Evolutionary conservation across 768 basidiomycete species (phyloP).

Genomic region (Leucosporidium scottii): DNA sequence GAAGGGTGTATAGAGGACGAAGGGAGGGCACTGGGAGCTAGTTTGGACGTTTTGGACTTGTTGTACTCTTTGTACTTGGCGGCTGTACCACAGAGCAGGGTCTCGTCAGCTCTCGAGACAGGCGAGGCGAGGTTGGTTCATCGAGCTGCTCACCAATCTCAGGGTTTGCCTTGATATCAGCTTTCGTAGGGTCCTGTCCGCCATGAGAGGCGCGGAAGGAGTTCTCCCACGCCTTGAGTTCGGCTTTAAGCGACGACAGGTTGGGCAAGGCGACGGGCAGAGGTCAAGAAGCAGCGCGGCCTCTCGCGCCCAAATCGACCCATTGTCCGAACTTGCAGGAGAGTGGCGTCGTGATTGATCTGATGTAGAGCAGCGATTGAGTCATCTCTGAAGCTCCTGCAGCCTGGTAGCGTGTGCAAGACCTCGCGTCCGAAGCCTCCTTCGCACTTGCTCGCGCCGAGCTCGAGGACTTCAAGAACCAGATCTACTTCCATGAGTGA

Average conservation of each 20-base stretch:
- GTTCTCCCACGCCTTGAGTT: conserved; percentile 45
- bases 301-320: no score
- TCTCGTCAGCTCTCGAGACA: neutral
- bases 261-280: neutral
- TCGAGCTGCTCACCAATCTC: conserved; percentile 41
- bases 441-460: no score
- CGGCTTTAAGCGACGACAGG: conserved; percentile 39
- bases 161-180: conserved; percentile 43
- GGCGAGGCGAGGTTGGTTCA: neutral
- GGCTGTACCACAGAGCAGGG: conserved; percentile 12
- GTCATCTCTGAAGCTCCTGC: no score
- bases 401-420: no score
- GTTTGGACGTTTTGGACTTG: conserved; percentile 8
- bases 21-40: neutral
- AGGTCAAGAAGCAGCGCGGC: neutral
- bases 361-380: no score
- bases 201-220: conserved; percentile 38
- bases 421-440: no score
- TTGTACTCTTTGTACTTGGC: conserved; percentile 35
- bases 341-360: no score
- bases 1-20: neutral
- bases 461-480: no score
- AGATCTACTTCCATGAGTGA: no score
- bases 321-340: no score
- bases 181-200: conserved; percentile 41